Percentiles rank a stretch among this genome's conserved stretches.
These are phyloP conservation scores for Populus hybrid DNA, from an alignment of 441 rosid genomes.

Conservation along the genomic window DNA sequence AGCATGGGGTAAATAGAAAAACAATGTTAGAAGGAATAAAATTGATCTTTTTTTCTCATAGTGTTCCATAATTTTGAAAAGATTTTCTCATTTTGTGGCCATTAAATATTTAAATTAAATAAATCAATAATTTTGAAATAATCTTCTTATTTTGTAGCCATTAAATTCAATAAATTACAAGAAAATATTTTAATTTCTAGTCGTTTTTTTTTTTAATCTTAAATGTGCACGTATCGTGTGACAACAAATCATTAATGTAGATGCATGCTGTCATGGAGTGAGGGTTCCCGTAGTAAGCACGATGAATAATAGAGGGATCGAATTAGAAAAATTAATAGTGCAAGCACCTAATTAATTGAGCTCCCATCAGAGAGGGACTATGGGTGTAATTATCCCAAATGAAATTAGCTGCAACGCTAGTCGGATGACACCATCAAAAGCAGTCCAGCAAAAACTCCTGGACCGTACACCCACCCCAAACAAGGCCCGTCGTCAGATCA, in stretches of 20 bases:
- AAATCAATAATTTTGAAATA: background rate
- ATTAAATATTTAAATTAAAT: too few species aligned
- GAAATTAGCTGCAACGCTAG: background rate
- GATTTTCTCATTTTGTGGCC: background rate
- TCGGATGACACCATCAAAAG: background rate
- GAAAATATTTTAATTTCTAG: too few species aligned
- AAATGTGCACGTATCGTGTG: background rate
- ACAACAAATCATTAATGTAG: background rate
- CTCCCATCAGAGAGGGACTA: background rate
- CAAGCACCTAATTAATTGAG: background rate
- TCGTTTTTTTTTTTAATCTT: background rate
- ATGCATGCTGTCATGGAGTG: background rate
- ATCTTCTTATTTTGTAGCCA: background rate
- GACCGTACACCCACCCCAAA: background rate
- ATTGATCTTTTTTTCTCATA: background rate
- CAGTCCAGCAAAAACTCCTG: background rate
- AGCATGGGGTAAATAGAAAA: too few species aligned
- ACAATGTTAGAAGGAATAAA: too few species aligned
- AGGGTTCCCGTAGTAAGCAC: background rate
- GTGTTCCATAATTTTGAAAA: background rate
- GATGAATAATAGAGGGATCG: background rate
- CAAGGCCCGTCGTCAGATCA: background rate
- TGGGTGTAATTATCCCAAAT: background rate
- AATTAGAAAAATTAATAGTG: background rate
- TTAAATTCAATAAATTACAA: background rate